Evolutionary conservation across 169 alveolate genomes (phyloP), one percentile per base, ranked within the genome.

Genomic region (Plasmodium adleri): DNA sequence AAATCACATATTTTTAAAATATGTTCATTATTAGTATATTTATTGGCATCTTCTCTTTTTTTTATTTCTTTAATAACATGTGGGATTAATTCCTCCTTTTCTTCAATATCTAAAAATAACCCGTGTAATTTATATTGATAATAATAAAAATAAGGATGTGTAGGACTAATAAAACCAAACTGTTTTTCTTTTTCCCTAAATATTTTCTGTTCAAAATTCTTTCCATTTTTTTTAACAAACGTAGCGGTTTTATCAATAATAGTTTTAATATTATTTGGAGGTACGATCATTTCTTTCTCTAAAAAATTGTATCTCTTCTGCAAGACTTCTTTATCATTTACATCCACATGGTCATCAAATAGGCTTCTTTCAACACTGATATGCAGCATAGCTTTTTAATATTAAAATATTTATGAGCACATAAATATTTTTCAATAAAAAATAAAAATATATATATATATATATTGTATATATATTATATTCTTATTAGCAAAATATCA

Each of bases 181-280:
- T 95, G 91, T 13, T 94, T 86, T 39, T 72, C 94, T 76, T 93
- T 95, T 72, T 96, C 97, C 49, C 88, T 93, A 62, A 95, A 70
- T 64, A 96, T 92, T 59, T 97, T 91, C 56, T 94, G 94, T 88
- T 96, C 98, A 62, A 96, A 96, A 70, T 94, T 97, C 45, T 83
- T 96, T 47, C 98, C 98, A 93, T 96, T 96, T 75, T 96, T 96
- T 17, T 98, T 97, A 54, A 96, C 98, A 86, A 96, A 96, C 88
- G 93, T 95, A 5, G 98, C 98, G 13, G 98, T 96, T 90, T 96
- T 96, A 88, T 96, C 98, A 50, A 96, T 96, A 73, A 96, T 92
- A 13, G 95, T 88, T 78, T 97, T 95, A 58, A 96, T 86, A 60
- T 95, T 97, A 60, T 94, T 88, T 1, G 98, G 98, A n/a, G 98